Percentiles rank a stretch among this genome's conserved stretches.
These are phyloP conservation scores for Cadophora malorum DNA, from an alignment of 2,329 filamentous ascomycete species.

Conservation along the genomic window DNA sequence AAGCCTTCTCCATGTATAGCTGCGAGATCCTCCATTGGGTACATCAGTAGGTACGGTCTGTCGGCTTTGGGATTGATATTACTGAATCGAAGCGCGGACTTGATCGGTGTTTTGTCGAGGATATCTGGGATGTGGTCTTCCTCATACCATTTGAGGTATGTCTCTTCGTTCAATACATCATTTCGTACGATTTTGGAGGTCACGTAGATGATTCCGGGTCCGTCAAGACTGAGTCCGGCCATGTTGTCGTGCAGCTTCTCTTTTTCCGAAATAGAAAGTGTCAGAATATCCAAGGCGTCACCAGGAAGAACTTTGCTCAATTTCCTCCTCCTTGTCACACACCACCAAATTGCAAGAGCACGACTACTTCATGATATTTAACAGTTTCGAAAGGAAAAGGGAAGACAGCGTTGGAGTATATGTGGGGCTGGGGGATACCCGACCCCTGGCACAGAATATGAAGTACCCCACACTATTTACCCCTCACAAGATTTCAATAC, in stretches of 20 bases:
- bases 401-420: not conserved
- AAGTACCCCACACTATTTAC: not conserved
- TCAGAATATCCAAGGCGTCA: not conserved
- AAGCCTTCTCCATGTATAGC: constrained; percentile 4
- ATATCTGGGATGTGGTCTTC: constrained; percentile 5
- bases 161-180: not conserved
- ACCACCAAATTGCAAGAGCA: not conserved
- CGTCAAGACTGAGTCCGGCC: not conserved
- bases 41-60: not conserved
- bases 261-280: not conserved
- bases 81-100: not conserved
- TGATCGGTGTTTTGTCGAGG: not conserved
- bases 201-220: not conserved
- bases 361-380: not conserved
- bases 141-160: not conserved
- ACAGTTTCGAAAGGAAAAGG: too few relatives aligned
- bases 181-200: not conserved
- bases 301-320: not conserved
- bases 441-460: not conserved
- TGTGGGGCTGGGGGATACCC: constrained; percentile 7
- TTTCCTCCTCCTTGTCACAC: not conserved
- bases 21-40: not conserved
- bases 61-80: not conserved
- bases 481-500: not conserved
- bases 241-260: not conserved